Conservation (phyloP, 345 rosid species). For the Dipteronia dyeriana region DNA sequence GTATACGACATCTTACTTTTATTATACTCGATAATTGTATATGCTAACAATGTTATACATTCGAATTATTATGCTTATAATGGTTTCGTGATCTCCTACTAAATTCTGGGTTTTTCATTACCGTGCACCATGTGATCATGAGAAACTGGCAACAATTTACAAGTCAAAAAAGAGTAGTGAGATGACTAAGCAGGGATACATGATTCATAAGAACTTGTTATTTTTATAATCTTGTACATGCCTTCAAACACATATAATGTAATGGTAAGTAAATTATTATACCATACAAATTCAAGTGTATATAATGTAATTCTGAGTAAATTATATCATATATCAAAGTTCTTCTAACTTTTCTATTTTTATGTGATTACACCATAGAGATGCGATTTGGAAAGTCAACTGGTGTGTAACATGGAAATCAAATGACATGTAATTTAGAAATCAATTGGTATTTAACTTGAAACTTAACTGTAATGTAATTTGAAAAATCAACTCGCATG, state of each 20-base stretch:
- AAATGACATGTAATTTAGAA: too few relatives aligned
- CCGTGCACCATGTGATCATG: conserved; percentile 46
- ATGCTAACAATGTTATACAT: not conserved
- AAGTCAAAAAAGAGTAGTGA: conserved; percentile 82
- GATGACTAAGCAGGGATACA: conserved; percentile 65
- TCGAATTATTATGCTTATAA: not conserved
- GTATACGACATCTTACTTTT: not conserved
- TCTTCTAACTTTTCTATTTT: not conserved
- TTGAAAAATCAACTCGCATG: too few relatives aligned
- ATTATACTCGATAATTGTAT: not conserved
- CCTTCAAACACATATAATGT: conserved; percentile 5
- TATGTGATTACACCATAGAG: not conserved
- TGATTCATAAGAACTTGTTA: conserved; percentile 65
- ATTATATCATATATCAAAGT: too few relatives aligned
- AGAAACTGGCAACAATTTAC: conserved; percentile 55
- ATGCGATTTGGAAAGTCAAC: too few relatives aligned
- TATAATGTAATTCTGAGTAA: not conserved
- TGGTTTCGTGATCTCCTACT: not conserved
- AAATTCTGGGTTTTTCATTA: not conserved
- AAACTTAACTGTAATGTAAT: too few relatives aligned
- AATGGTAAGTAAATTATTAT: not conserved
- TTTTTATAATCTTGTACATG: conserved; percentile 14
- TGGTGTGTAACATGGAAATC: too few relatives aligned
- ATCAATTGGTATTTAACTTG: too few relatives aligned
- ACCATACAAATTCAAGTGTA: not conserved